Evolutionary conservation across 1,139 yeast species (phyloP), one percentile per base, ranked within the genome.

Genomic region (Yamadazyma blattariae): DNA sequence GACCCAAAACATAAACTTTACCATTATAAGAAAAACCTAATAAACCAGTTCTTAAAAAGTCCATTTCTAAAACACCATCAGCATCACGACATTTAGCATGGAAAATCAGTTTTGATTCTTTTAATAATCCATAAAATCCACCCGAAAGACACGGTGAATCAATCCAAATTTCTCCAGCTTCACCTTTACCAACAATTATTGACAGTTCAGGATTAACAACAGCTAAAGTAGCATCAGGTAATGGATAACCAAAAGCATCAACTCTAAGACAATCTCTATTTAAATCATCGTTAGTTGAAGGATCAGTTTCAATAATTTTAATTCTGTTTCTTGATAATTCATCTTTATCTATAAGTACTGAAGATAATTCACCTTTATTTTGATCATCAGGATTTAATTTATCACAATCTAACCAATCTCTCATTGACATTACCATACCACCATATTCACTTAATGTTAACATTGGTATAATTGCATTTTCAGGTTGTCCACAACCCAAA

Each of bases 131-230:
- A 80, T 88, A 88, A 51, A 85, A 87, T 0, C 96, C 96, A 7
- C 96, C 96, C 5, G 92, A 80, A 6, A 88, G 63, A 40, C 95
- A 84, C 2, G 92, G 95, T 40, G 90, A 80, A 53, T 88, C 96
- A 16, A 92, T 86, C 98, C 98, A 94, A 23, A 92, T 83, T 56
- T 92, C 99, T 16, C 98, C 98, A n/a, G 94, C 84, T 45, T 85
- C 90, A 48, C 87, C 78, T 31, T 71, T 77, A 3, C 77, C 74
- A 4, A 86, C 81, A 14, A 88, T 61, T 5, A 77, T 60, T 22
- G 81, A 73, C 41, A 87, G 84, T 45, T 94, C 98, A 0, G 98
- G 97, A 53, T 94, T 89, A 0, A 92, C 97, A 24, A 92, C 79
- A 0, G 97, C 97, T 29, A 92, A 59, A 0, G 95, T 87, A 1